Conservation (phyloP, 2,329 filamentous ascomycete species). For the Dissoconium aciculare region DNA sequence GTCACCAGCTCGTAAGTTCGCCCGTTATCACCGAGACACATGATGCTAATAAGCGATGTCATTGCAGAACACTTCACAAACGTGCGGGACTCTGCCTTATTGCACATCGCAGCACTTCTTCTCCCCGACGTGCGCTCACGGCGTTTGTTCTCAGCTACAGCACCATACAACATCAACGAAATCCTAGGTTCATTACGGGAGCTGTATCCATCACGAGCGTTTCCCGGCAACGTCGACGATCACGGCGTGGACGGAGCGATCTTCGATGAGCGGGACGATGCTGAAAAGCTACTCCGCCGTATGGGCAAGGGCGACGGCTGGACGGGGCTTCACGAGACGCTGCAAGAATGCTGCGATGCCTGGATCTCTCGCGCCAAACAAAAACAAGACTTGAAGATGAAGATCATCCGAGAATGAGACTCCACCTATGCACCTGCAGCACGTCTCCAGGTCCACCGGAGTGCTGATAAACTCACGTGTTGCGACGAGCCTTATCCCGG, state of each 20-base stretch:
- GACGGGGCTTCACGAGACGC: constrained; percentile 8
- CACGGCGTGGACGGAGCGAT: constrained; percentile 13
- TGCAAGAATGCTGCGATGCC: constrained; percentile 1
- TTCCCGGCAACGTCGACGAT: constrained; percentile 19
- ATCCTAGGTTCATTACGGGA: constrained; percentile 24
- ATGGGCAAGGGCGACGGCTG: constrained; percentile 19
- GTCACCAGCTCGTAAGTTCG: constrained; percentile 7
- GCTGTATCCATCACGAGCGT: constrained; percentile 24
- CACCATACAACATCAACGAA: constrained; percentile 31
- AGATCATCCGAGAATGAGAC: too few relatives aligned
- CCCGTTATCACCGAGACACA: too few relatives aligned
- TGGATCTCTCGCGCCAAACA: too few relatives aligned
- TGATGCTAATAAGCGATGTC: not conserved
- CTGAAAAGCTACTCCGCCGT: constrained; percentile 18
- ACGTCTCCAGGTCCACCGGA: too few relatives aligned
- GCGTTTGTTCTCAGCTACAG: constrained; percentile 37
- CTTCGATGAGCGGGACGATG: constrained; percentile 11
- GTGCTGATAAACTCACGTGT: too few relatives aligned
- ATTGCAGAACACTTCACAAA: constrained; percentile 27
- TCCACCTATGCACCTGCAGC: too few relatives aligned
- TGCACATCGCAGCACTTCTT: constrained; percentile 38
- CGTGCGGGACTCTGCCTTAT: constrained; percentile 33
- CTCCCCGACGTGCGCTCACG: constrained; percentile 31
- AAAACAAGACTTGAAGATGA: too few relatives aligned
- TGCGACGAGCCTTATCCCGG: too few relatives aligned